Percentiles rank a stretch among this genome's conserved stretches.
These are phyloP conservation scores for Paraphoma sp. DNA, from an alignment of 2,329 filamentous ascomycete genomes.

Conservation along the genomic window DNA sequence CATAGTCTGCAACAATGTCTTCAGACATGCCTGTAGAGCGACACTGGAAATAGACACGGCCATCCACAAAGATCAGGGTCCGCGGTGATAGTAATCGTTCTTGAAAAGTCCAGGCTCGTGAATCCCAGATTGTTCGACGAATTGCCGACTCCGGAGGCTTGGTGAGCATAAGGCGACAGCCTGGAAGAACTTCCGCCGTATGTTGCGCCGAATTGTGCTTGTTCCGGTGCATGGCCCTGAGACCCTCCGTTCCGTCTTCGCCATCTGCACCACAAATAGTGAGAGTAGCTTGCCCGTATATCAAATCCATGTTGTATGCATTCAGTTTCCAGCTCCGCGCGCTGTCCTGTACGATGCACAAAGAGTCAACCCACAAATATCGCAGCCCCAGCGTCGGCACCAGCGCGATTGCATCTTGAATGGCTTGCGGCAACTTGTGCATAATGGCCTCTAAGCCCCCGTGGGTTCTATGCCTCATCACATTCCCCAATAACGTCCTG, in stretches of 20 bases:
- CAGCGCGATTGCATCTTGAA: slow-evolving; percentile 10
- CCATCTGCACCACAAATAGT: slow-evolving; percentile 47
- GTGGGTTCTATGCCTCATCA: not conserved
- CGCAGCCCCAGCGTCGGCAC: slow-evolving; percentile 7
- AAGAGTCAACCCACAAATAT: slow-evolving; percentile 20
- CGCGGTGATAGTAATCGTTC: slow-evolving; percentile 13
- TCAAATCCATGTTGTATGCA: slow-evolving; percentile 36
- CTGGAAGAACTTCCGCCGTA: not conserved
- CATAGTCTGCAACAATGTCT: slow-evolving; percentile 1
- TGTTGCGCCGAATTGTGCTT: not conserved
- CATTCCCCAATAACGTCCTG: not conserved
- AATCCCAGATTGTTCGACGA: slow-evolving; percentile 7
- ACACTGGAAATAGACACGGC: slow-evolving; percentile 16
- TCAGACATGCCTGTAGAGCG: slow-evolving; percentile 9
- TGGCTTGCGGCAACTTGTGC: slow-evolving; percentile 4
- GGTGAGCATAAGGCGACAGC: not conserved
- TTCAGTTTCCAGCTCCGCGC: slow-evolving; percentile 32
- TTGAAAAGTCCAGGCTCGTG: slow-evolving; percentile 21
- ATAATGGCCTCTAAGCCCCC: not conserved
- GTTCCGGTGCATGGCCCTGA: slow-evolving; percentile 3
- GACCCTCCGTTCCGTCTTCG: slow-evolving; percentile 7
- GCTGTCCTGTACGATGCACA: slow-evolving; percentile 17
- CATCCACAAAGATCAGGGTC: slow-evolving; percentile 8
- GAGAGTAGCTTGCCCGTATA: slow-evolving; percentile 42
- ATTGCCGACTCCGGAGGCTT: not conserved